A percentile compares a stretch with the other conserved stretches of the same genome.
These are phyloP conservation scores for Ceratocystis harringtonii DNA, from an alignment of 2,329 filamentous ascomycete genomes.

Conservation along the genomic window DNA sequence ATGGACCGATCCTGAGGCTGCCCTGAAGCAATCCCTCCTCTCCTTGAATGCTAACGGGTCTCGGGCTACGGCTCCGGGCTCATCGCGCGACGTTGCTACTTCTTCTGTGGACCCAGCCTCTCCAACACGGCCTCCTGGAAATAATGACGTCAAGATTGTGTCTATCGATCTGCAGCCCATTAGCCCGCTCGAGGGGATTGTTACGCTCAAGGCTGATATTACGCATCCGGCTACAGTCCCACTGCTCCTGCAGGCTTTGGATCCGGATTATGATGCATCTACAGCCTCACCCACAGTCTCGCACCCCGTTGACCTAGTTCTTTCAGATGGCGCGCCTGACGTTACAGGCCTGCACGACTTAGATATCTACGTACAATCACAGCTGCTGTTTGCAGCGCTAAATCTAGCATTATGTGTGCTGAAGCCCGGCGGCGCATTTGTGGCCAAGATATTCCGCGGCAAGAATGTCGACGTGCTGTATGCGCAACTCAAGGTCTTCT, in stretches of 20 bases:
- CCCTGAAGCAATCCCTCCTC: conserved; percentile 27
- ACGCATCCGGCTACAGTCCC: conserved; percentile 93
- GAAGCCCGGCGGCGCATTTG: conserved; percentile 84
- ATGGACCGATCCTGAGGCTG: conserved; percentile 72
- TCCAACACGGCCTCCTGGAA: conserved; percentile 1
- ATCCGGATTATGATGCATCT: conserved; percentile 47
- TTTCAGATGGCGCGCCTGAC: conserved; percentile 90
- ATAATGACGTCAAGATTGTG: conserved; percentile 53
- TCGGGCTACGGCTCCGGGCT: conserved; percentile 4
- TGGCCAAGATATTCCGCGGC: conserved; percentile 93
- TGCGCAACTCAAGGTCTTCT: conserved; percentile 84
- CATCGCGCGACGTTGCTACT: conserved; percentile 30
- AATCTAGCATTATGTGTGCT: conserved; percentile 89
- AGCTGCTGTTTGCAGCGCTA: conserved; percentile 83
- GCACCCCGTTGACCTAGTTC: conserved; percentile 77
- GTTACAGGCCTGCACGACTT: conserved; percentile 94
- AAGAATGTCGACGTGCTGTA: conserved; percentile 93
- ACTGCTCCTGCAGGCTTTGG: conserved; percentile 69
- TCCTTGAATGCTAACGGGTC: conserved; percentile 13
- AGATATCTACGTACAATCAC: conserved; percentile 95
- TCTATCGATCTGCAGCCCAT: conserved; percentile 94
- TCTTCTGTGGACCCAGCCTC: conserved; percentile 30
- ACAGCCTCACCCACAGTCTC: conserved; percentile 37
- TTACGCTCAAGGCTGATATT: conserved; percentile 84
- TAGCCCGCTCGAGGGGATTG: conserved; percentile 82